These are phyloP conservation scores for Vitis cinerea DNA, from an alignment of 164 flowering plant genomes.

Conservation along the genomic window DNA sequence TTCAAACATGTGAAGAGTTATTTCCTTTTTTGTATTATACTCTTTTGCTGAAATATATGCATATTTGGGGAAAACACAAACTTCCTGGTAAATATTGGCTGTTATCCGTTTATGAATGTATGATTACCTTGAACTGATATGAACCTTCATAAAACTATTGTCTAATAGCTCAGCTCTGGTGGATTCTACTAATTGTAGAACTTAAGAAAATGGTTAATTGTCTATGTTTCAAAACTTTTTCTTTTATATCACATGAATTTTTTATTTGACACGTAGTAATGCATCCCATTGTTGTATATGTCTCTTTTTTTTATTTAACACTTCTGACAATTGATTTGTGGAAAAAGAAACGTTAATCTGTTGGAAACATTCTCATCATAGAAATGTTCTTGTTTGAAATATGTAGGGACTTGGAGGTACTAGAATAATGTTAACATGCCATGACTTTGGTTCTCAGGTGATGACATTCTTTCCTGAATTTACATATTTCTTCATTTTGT, in stretches of 20 bases:
- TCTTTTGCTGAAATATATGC: too few relatives aligned
- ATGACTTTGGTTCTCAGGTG: constrained; percentile 53
- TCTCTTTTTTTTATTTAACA: background rate
- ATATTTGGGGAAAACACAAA: too few relatives aligned
- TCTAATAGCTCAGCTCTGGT: too few relatives aligned
- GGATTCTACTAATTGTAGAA: too few relatives aligned
- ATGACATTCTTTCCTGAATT: constrained; percentile 2
- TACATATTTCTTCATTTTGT: background rate
- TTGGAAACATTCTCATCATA: background rate
- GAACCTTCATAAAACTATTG: too few relatives aligned
- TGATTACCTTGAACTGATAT: too few relatives aligned
- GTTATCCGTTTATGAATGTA: too few relatives aligned
- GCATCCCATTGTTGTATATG: background rate
- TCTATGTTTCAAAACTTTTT: background rate
- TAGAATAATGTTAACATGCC: constrained; percentile 70
- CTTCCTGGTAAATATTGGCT: too few relatives aligned
- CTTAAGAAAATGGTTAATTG: too few relatives aligned
- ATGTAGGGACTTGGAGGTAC: constrained; percentile 62
- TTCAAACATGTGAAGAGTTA: too few relatives aligned
- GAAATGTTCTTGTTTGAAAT: background rate
- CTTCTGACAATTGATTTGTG: too few relatives aligned
- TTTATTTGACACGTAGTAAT: background rate
- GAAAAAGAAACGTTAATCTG: background rate
- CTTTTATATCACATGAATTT: background rate
- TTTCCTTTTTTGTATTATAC: too few relatives aligned